phyloP scores from a whole-genome alignment of 2,329 filamentous ascomycete genomes.

The Gaeumannomyces sp. region DNA sequence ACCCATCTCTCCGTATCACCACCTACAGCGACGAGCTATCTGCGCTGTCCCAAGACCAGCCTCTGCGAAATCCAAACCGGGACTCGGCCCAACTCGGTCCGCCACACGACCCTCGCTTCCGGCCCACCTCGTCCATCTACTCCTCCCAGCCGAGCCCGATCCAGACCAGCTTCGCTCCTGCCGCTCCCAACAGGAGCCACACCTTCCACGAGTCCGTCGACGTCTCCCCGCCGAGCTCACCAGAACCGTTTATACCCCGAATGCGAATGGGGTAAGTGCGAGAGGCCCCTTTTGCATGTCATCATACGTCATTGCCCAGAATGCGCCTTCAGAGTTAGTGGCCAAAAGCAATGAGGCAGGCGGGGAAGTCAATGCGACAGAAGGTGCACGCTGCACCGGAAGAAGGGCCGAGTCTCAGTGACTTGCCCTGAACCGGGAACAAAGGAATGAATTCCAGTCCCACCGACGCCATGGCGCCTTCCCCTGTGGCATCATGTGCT shows the following conservation, averaged over 20 bases:
- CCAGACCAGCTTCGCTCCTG: slow-evolving; percentile 25
- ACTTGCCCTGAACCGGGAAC: not conserved
- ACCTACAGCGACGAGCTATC: slow-evolving; percentile 25
- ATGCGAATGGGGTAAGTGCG: slow-evolving; percentile 35
- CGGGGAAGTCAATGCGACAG: not conserved
- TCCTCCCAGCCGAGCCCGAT: slow-evolving; percentile 44
- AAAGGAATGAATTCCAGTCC: not conserved
- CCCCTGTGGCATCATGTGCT: not conserved
- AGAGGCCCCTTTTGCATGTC: not conserved
- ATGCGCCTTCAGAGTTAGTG: not conserved
- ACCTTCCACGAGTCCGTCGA: slow-evolving; percentile 22
- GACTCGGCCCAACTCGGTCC: slow-evolving; percentile 16
- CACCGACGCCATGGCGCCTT: not conserved
- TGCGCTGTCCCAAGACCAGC: slow-evolving; percentile 24
- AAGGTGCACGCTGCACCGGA: not conserved
- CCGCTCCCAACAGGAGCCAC: slow-evolving; percentile 16
- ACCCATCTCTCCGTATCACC: slow-evolving; percentile 15
- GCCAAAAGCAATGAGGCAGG: not conserved
- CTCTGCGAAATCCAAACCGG: slow-evolving; percentile 31
- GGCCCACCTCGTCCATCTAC: slow-evolving; percentile 56
- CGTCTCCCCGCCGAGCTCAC: slow-evolving; percentile 53
- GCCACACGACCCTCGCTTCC: slow-evolving; percentile 27
- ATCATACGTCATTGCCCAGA: not conserved
- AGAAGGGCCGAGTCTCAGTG: not conserved
- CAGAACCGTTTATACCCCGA: slow-evolving; percentile 35